Evolutionary conservation across 352 stramenopile genomes (phyloP).

Genomic region (Phytophthora gonapodyides): DNA sequence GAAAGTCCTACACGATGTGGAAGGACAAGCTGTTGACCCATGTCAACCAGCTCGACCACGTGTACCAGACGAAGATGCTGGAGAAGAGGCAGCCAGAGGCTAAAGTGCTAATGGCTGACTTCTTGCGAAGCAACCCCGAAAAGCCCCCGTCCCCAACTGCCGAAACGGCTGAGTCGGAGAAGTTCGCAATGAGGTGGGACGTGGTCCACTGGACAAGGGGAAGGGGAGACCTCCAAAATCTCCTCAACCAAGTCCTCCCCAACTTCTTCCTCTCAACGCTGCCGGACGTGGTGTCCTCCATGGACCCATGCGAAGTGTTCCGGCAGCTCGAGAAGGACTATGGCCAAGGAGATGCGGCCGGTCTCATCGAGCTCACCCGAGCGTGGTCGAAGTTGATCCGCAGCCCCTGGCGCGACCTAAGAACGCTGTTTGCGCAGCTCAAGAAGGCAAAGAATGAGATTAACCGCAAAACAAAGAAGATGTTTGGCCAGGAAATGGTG

Average conservation of each 20-base stretch:
- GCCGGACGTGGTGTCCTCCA: not conserved
- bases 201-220: constrained; percentile 8
- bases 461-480: constrained; percentile 11
- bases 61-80: constrained; percentile 17
- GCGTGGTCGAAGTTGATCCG: constrained; percentile 3
- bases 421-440: constrained; percentile 7
- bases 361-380: constrained; percentile 5
- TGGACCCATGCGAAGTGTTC: constrained; percentile 18
- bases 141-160: not conserved
- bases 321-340: constrained; percentile 11
- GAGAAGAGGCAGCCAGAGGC: constrained; percentile 15
- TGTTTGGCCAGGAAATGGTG: constrained; percentile 10
- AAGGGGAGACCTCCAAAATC: constrained; percentile 13
- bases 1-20: constrained; percentile 24
- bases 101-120: constrained; percentile 23
- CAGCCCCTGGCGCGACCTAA: constrained; percentile 2
- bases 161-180: not conserved
- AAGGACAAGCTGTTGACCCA: constrained; percentile 26
- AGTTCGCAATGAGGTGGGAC: constrained; percentile 9
- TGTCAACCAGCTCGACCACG: constrained; percentile 17
- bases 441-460: constrained; percentile 21
- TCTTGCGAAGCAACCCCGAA: constrained; percentile 6
- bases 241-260: constrained; percentile 18
- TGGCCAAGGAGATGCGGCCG: not conserved
- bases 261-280: constrained; percentile 12